Evolutionary conservation across 257 asterid genomes (phyloP).

Genomic region (Pogostemon cablin): DNA sequence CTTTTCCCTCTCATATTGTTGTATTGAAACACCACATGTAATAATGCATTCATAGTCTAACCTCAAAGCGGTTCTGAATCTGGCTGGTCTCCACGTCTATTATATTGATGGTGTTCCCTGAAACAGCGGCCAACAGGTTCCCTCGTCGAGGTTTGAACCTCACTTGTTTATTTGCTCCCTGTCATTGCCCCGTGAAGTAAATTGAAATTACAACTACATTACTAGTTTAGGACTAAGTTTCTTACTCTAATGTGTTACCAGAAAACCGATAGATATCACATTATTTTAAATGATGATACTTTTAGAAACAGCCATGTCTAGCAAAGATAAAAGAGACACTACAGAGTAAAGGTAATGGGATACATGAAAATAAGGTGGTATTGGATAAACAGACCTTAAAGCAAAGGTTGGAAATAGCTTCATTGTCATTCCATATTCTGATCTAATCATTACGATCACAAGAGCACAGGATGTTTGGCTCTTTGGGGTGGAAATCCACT

Average conservation of each 20-base stretch:
- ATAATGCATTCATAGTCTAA: conserved; percentile 16
- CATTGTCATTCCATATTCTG: conserved; percentile 43
- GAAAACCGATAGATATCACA: no score
- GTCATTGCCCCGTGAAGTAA: conserved; percentile 19
- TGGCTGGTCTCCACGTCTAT: conserved; percentile 46
- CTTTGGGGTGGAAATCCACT: conserved; percentile 50
- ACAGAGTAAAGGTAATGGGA: not conserved
- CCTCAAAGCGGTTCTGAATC: conserved; percentile 38
- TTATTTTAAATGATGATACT: no score
- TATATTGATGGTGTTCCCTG: conserved; percentile 45
- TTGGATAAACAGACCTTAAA: conserved; percentile 37
- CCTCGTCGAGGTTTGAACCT: conserved; percentile 53
- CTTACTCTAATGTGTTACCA: not conserved
- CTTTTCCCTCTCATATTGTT: not conserved
- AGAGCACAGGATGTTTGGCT: conserved; percentile 42
- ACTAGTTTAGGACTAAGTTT: not conserved
- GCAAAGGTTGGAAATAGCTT: conserved; percentile 30
- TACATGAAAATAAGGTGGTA: not conserved
- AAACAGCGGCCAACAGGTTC: conserved; percentile 45
- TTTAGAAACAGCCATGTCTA: not conserved
- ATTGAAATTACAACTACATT: not conserved
- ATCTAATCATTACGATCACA: conserved; percentile 47
- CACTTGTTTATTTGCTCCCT: conserved; percentile 53
- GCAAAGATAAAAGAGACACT: not conserved
- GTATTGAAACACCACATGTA: no score